A percentile compares a stretch with the other conserved stretches of the same genome.
Evolutionary conservation across 495 filamentous ascomycete genomes (phyloP).

Genomic region (Articulospora tetracladia): DNA sequence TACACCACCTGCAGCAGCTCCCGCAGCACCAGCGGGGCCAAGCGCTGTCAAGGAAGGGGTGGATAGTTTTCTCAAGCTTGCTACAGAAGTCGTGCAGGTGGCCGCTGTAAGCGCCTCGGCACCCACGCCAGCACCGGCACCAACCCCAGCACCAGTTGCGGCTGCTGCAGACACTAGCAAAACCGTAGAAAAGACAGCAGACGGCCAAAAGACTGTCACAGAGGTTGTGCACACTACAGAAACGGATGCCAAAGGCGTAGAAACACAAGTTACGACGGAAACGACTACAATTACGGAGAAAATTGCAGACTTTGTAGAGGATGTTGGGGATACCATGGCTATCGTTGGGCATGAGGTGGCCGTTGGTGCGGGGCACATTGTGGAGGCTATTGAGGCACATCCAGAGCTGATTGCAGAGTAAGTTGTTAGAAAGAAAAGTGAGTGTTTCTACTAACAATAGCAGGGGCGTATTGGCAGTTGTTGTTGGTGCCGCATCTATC

Average conservation of each 20-base stretch:
- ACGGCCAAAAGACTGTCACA: background rate
- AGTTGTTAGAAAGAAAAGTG: background rate
- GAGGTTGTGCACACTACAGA: background rate
- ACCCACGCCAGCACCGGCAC: background rate
- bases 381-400: constrained; percentile 10
- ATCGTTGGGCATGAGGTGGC: constrained; percentile 9
- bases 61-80: background rate
- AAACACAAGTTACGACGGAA: background rate
- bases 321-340: constrained; percentile 6
- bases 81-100: background rate
- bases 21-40: background rate
- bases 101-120: background rate
- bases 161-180: background rate
- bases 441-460: background rate
- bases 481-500: constrained; percentile 15
- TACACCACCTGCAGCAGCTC: background rate
- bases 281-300: constrained; percentile 1
- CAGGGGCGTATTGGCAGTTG: constrained; percentile 15
- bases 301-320: background rate
- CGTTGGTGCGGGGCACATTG: constrained; percentile 7
- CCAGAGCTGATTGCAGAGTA: constrained; percentile 22
- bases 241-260: background rate
- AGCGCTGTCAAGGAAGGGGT: background rate
- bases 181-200: background rate
- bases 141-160: background rate